phyloP scores from a whole-genome alignment of 345 rosid species.

The Salix dunnii region DNA sequence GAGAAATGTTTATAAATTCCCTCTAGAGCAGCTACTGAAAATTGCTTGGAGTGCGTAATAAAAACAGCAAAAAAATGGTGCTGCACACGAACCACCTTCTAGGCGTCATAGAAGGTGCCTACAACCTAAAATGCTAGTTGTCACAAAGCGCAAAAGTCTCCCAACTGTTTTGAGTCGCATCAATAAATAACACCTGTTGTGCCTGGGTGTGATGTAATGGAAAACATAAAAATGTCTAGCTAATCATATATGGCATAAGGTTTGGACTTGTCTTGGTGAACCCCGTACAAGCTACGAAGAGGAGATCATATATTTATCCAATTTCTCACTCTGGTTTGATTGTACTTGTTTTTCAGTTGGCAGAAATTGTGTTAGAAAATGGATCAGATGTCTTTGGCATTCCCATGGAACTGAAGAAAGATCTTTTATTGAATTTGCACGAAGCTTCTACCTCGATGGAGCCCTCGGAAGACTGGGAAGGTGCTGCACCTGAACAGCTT shows the following conservation, averaged over 20 bases:
- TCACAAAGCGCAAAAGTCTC: background rate
- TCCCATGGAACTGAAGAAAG: conserved; percentile 82
- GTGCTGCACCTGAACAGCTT: conserved; percentile 71
- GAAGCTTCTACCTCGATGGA: conserved; percentile 71
- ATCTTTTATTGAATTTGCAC: conserved; percentile 65
- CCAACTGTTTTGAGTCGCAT: background rate
- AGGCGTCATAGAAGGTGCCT: background rate
- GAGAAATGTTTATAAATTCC: background rate
- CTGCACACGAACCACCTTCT: no score
- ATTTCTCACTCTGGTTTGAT: background rate
- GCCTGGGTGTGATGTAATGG: background rate
- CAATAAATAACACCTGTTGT: background rate
- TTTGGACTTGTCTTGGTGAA: background rate
- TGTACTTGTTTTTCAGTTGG: conserved; percentile 46
- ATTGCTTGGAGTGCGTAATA: background rate
- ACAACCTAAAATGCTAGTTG: background rate
- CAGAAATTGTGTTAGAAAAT: conserved; percentile 70
- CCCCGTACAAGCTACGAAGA: background rate
- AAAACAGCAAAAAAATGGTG: background rate
- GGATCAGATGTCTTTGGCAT: conserved; percentile 66
- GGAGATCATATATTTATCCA: background rate
- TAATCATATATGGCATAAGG: background rate
- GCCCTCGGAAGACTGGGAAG: conserved; percentile 95
- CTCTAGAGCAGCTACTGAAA: background rate
- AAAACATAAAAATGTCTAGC: background rate